Base-by-base conservation (phyloP, 306 rosid species). In the Hippophae gyantsensis region DNA sequence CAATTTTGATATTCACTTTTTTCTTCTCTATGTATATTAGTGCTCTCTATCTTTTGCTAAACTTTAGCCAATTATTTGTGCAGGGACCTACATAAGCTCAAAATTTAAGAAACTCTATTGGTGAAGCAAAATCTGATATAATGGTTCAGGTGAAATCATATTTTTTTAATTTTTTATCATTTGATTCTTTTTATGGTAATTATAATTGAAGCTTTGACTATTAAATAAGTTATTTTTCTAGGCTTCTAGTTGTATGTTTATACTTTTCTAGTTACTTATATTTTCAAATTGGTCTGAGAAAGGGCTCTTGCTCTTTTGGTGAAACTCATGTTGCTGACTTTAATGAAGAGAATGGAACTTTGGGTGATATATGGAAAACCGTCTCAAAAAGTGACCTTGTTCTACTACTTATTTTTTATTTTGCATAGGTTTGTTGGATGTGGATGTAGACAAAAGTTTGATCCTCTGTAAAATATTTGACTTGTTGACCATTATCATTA, bases 281-380 rank as follows among this genome's bases (percentile, higher is more conserved):
- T 18, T 18, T 18, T 18, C 18, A 18, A 18, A 18, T 92, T 73
- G 99, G 99, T 46, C 94, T 92, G 46, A 82, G 99, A 78, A 92
- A 86, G 81, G 99, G 96, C 13, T 92, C 99, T 54, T 79, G 77
- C 13, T 92, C 99, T 49, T 92, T 82, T 62, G 73, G 78, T 9
- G 99, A 92, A 77, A 96, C 99, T 43, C 85, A 96, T 0, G 84
- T 83, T 7, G 83, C 84, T 80, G 99, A 96, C 58, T 92, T 92
- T 59, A 69, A 74, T 3, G 96, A 92, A 79, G 99, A 88, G 74
- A 84, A 66, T 70, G 99, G 99, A 56, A 88, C 99, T 63, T 74
- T 92, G 60, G 99, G 99, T 56, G 99, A 92, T 72, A 83, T 92
- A 47, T 88, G 79, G 72, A 96, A 92, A 74, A 88, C 99, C 42